Evolutionary conservation across 192 early-diverging fungal genomes (phyloP), one percentile per base, ranked within the genome.

Genomic region (Powellomyces hirtus): DNA sequence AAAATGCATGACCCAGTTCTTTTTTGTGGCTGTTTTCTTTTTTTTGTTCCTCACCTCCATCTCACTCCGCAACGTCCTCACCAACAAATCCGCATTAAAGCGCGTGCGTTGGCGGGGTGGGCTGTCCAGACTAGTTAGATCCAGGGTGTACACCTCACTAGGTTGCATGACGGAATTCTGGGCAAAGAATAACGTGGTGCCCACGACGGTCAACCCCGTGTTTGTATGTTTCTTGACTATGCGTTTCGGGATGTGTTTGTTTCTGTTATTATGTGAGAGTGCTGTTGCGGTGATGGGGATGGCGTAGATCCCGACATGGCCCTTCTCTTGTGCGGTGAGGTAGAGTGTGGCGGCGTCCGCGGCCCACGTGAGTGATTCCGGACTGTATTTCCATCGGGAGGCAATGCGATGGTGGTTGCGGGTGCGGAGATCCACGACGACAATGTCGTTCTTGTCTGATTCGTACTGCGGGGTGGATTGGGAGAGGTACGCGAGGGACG

Each of bases 381-480:
- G 86, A 34, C 84, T 87, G 26, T 82, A 78, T 30, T 81, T 74
- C 82, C 82, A 88, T 45, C 83, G 59, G 18, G 67, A 66, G 3
- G 76, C 73, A 30, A 88, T 38, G 1, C 67, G 35, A 0, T 26
- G 59, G 29, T 34, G 52, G 20, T 77, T 55, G 20, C 79, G 64
- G 0, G 75, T 76, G 0, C 38, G 36, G 14, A 77, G 70, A 58
- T 81, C 73, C 58, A 88, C 84, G 37, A 90, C 35, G 38, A 85
- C 72, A 24, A 94, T 84, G 16, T 81, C 79, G 73, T 91, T 92
- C 64, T 84, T 86, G 71, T 92, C 92, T 0, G 91, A 77, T 71
- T 94, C 91, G 67, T 94, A 90, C 37, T 86, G 68, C 2, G 87
- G 84, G 13, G 71, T 69, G 18, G n/a, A 5, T 24, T 24, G n/a